Percentiles rank a stretch among this genome's conserved stretches.
Evolutionary conservation across 2,329 filamentous ascomycete genomes (phyloP).

Genomic region (Alternaria sp.): DNA sequence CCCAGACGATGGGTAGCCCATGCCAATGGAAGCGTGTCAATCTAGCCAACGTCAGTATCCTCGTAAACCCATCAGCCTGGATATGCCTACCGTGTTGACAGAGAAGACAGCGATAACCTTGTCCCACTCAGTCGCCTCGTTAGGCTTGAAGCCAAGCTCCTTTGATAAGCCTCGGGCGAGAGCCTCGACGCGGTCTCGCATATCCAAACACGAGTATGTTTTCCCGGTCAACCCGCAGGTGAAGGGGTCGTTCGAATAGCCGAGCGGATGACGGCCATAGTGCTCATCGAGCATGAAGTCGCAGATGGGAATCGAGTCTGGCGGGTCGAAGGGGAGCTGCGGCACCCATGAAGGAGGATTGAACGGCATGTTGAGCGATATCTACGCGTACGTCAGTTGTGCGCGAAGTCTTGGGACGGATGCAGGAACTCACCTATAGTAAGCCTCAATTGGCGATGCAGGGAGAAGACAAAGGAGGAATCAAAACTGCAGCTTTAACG

Average conservation of each 20-base stretch:
- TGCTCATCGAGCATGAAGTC: slow-evolving; percentile 79
- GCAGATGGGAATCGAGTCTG: slow-evolving; percentile 75
- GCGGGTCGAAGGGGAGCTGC: slow-evolving; percentile 67
- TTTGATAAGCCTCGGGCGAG: slow-evolving; percentile 73
- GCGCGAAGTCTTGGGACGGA: neutral
- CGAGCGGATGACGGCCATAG: slow-evolving; percentile 70
- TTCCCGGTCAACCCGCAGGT: slow-evolving; percentile 77
- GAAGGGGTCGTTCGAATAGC: slow-evolving; percentile 72
- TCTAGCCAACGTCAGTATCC: slow-evolving; percentile 53
- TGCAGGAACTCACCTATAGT: neutral
- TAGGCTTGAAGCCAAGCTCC: slow-evolving; percentile 73
- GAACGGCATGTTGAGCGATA: slow-evolving; percentile 57
- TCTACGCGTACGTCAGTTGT: slow-evolving; percentile 1
- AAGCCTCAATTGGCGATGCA: slow-evolving; percentile 1
- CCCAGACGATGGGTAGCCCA: slow-evolving; percentile 77
- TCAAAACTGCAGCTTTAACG: slow-evolving; percentile 1
- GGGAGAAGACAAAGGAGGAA: neutral
- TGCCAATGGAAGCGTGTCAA: slow-evolving; percentile 75
- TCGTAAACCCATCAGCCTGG: neutral
- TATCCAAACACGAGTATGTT: slow-evolving; percentile 68
- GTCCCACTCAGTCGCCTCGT: slow-evolving; percentile 78
- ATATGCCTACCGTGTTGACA: slow-evolving; percentile 73
- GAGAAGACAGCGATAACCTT: slow-evolving; percentile 79
- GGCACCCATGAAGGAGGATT: slow-evolving; percentile 67
- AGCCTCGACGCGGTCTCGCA: slow-evolving; percentile 69